phyloP scores from a whole-genome alignment of 2,329 filamentous ascomycete species.

The Aspergillus alliaceus region DNA sequence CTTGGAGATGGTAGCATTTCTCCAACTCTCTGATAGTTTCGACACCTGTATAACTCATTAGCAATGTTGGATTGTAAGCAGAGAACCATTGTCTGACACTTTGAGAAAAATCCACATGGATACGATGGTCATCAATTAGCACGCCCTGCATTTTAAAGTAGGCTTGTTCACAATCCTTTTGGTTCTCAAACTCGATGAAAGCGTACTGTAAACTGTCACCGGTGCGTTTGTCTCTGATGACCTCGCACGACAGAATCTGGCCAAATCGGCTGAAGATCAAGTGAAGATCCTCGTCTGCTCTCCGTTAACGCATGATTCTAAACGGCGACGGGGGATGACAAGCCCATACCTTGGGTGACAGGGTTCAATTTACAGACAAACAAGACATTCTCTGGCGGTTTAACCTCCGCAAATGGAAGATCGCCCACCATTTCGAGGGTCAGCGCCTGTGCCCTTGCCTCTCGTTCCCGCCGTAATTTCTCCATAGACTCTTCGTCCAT shows the following conservation, averaged over 20 bases:
- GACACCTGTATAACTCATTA: conserved; percentile 50
- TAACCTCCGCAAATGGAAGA: conserved; percentile 94
- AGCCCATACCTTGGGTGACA: conserved; percentile 68
- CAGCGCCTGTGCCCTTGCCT: conserved; percentile 89
- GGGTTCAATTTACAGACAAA: conserved; percentile 99
- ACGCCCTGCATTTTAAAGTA: conserved; percentile 99
- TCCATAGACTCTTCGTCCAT: conserved; percentile 80
- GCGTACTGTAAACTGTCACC: conserved; percentile 96
- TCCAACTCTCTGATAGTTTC: conserved; percentile 86
- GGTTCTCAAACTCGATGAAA: conserved; percentile 94
- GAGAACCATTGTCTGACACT: conserved; percentile 61
- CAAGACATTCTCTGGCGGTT: conserved; percentile 92
- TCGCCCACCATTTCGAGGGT: conserved; percentile 98
- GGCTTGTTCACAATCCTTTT: conserved; percentile 87
- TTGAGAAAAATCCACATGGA: conserved; percentile 98
- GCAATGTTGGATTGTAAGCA: conserved; percentile 6
- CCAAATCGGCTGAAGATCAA: conserved; percentile 97
- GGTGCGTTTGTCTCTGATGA: conserved; percentile 90
- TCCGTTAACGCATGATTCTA: conserved; percentile 1
- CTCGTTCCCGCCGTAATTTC: conserved; percentile 77
- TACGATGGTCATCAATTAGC: conserved; percentile 92
- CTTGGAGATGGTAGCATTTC: conserved; percentile 80
- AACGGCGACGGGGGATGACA: neutral
- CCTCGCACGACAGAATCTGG: conserved; percentile 90
- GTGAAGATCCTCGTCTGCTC: conserved; percentile 79